Evolutionary conservation across 495 filamentous ascomycete species (phyloP).

Genomic region (Penicillium steckii): DNA sequence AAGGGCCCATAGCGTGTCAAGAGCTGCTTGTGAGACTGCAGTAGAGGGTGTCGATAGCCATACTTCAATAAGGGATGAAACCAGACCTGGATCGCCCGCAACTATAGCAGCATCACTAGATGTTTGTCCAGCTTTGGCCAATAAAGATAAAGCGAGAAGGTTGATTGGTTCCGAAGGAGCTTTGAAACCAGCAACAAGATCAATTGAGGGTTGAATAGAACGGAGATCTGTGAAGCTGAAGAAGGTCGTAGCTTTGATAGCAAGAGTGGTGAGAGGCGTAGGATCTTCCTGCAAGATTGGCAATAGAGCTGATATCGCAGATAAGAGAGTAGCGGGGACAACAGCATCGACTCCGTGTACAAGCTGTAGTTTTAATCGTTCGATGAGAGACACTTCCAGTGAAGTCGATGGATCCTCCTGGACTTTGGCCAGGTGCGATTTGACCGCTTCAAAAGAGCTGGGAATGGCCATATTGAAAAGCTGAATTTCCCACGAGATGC

Average conservation of each 20-base stretch:
- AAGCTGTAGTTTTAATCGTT: conserved; percentile 43
- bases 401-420: conserved; percentile 34
- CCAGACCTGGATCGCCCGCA: conserved; percentile 59
- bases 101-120: conserved; percentile 67
- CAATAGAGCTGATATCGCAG: conserved; percentile 45
- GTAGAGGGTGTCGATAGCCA: conserved; percentile 73
- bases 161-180: conserved; percentile 66
- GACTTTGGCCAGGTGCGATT: conserved; percentile 35
- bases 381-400: conserved; percentile 37
- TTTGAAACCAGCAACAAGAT: conserved; percentile 52
- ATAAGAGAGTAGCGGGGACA: conserved; percentile 41
- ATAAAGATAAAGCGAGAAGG: conserved; percentile 63
- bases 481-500: no score
- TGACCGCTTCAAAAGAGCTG: conserved; percentile 37
- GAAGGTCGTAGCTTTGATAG: conserved; percentile 33
- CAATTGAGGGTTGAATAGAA: conserved; percentile 43
- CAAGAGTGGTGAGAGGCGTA: conserved; percentile 45
- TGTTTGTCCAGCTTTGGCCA: conserved; percentile 65
- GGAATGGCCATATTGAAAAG: conserved; percentile 37
- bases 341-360: conserved; percentile 25
- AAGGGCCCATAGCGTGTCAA: conserved; percentile 64
- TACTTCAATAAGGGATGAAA: conserved; percentile 59
- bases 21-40: conserved; percentile 69
- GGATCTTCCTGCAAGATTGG: conserved; percentile 52
- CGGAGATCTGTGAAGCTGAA: conserved; percentile 47